phyloP scores from a whole-genome alignment of 495 filamentous ascomycete species.

The Penicillium samsonianum region DNA sequence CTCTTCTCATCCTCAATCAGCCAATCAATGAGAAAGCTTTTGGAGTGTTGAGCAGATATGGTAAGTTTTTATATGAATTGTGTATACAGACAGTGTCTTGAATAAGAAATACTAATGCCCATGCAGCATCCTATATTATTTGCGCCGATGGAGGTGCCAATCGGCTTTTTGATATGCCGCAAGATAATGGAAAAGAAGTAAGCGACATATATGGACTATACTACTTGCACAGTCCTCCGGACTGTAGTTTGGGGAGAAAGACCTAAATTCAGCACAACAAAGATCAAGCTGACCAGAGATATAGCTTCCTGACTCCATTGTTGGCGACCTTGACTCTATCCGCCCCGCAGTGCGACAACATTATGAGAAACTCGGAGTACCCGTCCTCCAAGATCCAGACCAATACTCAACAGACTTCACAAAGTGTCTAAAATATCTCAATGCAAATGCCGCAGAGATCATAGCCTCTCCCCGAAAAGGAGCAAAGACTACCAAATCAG shows the following conservation, averaged over 20 bases:
- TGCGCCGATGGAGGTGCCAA: slow-evolving; percentile 95
- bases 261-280: neutral
- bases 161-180: slow-evolving; percentile 61
- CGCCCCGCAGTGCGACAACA: slow-evolving; percentile 54
- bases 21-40: slow-evolving; percentile 57
- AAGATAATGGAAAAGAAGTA: slow-evolving; percentile 41
- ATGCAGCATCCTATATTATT: slow-evolving; percentile 57
- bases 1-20: slow-evolving; percentile 71
- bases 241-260: neutral
- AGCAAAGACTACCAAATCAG: slow-evolving; percentile 4
- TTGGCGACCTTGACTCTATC: slow-evolving; percentile 90
- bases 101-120: slow-evolving; percentile 5
- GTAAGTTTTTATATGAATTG: slow-evolving; percentile 37
- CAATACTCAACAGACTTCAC: slow-evolving; percentile 85
- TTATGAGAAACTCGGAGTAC: slow-evolving; percentile 56
- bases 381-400: slow-evolving; percentile 66
- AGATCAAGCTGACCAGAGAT: slow-evolving; percentile 2
- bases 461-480: slow-evolving; percentile 23
- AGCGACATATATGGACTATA: slow-evolving; percentile 11
- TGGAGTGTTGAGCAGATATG: slow-evolving; percentile 57
- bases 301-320: slow-evolving; percentile 65
- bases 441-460: slow-evolving; percentile 31
- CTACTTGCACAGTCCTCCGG: neutral
- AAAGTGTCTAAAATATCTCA: slow-evolving; percentile 70
- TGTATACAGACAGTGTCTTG: neutral